Conservation (phyloP, 139 green algal genomes). For the Chlamydomonas incerta region DNA sequence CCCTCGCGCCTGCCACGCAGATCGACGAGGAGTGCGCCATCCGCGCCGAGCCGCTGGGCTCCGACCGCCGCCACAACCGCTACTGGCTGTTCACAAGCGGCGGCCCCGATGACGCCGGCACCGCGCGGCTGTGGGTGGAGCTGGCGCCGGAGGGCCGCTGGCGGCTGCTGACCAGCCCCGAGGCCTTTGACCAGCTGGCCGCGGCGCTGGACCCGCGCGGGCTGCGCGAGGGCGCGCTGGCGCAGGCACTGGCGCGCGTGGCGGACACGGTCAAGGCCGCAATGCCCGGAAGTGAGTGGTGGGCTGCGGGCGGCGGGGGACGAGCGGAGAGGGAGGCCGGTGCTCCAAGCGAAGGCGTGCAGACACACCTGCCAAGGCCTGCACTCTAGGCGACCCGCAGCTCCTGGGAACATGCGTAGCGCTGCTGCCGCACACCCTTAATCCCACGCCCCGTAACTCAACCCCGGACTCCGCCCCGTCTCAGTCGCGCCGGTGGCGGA, state of each 20-base stretch:
- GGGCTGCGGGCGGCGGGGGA: background rate
- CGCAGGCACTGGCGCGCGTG: conserved; percentile 34
- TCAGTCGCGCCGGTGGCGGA: background rate
- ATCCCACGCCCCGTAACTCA: no score
- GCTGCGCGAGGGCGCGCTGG: conserved; percentile 61
- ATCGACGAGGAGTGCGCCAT: conserved; percentile 60
- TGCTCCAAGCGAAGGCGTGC: no score
- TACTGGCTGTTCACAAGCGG: conserved; percentile 73
- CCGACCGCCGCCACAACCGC: conserved; percentile 84
- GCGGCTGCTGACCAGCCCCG: conserved; percentile 50
- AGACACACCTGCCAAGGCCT: no score
- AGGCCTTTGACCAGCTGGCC: conserved; percentile 68
- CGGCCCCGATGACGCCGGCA: conserved; percentile 20
- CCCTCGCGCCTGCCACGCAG: background rate
- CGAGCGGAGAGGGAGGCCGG: background rate
- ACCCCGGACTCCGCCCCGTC: no score
- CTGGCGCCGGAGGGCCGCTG: conserved; percentile 54
- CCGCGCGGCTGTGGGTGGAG: conserved; percentile 63
- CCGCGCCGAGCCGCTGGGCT: conserved; percentile 75
- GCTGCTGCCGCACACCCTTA: no score
- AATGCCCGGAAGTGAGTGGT: conserved; percentile 40
- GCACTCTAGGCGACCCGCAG: no score
- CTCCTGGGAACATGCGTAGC: no score
- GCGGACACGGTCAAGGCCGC: conserved; percentile 20
- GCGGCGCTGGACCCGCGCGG: conserved; percentile 66